Percentiles rank a stretch among this genome's conserved stretches.
phyloP scores from a whole-genome alignment of 2,329 filamentous ascomycete genomes.

The Cercospora sp. region DNA sequence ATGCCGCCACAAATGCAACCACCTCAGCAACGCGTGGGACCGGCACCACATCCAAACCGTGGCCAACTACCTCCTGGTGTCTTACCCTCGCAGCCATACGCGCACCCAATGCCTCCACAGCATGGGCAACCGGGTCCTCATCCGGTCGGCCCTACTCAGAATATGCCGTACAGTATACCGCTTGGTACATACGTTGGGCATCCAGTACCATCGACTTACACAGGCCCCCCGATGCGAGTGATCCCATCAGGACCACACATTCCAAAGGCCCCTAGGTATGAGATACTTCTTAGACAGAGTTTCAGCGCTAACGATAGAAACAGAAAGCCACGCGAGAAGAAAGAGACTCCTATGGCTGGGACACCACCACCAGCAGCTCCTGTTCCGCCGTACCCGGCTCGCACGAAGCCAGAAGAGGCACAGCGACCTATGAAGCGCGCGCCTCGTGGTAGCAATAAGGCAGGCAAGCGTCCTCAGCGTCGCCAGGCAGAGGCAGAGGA shows the following conservation, averaged over 20 bases:
- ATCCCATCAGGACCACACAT: not conserved
- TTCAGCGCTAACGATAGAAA: conserved; percentile 9
- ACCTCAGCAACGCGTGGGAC: conserved; percentile 15
- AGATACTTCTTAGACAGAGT: not conserved
- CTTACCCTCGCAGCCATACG: conserved; percentile 25
- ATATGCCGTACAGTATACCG: conserved; percentile 22
- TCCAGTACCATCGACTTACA: conserved; percentile 6
- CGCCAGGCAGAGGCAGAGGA: conserved; percentile 31
- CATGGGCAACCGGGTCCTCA: conserved; percentile 9
- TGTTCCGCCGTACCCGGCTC: conserved; percentile 28
- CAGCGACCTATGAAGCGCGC: conserved; percentile 14
- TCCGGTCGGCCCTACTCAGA: conserved; percentile 21
- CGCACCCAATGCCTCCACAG: conserved; percentile 17
- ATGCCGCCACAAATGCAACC: conserved; percentile 5
- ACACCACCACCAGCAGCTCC: conserved; percentile 27
- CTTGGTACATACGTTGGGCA: conserved; percentile 15
- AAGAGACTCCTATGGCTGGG: conserved; percentile 18
- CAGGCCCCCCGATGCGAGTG: not conserved
- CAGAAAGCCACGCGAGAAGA: conserved; percentile 22
- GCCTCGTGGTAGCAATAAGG: conserved; percentile 12
- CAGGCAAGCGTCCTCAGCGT: conserved; percentile 28
- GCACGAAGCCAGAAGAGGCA: conserved; percentile 23
- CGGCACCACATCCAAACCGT: conserved; percentile 12
- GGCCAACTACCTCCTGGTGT: conserved; percentile 17
- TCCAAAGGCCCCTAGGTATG: conserved; percentile 10